Conservation (phyloP, 176 grass and related monocot species). For the Rhipidocladum racemiflorum region DNA sequence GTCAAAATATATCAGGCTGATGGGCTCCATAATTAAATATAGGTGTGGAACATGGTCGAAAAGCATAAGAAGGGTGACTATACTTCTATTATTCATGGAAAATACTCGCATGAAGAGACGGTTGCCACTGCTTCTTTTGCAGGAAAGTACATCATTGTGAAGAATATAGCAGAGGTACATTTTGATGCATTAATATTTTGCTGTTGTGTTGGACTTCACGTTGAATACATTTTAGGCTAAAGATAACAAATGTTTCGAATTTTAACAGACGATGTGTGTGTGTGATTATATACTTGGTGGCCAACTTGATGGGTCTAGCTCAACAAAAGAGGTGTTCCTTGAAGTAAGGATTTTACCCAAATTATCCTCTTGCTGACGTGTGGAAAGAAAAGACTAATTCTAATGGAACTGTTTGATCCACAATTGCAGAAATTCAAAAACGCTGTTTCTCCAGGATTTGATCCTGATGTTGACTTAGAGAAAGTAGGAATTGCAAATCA, state of each 20-base stretch:
- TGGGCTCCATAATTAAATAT: not conserved
- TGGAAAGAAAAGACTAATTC: not conserved
- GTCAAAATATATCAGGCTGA: not conserved
- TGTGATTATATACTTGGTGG: constrained; percentile 97
- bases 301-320: constrained; percentile 87
- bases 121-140: constrained; percentile 97
- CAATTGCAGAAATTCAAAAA: constrained; percentile 85
- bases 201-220: constrained; percentile 2
- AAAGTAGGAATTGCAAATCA: constrained; percentile 98
- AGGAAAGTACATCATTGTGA: constrained; percentile 80
- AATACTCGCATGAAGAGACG: constrained; percentile 95
- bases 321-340: constrained; percentile 83
- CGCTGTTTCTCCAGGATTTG: constrained; percentile 83
- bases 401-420: not conserved
- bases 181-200: not conserved
- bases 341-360: constrained; percentile 38
- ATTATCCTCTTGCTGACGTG: constrained; percentile 10
- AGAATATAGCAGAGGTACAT: constrained; percentile 84
- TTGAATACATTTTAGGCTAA: not conserved
- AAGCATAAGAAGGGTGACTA: constrained; percentile 99
- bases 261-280: constrained; percentile 71
- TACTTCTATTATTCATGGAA: constrained; percentile 94
- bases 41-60: constrained; percentile 99
- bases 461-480: constrained; percentile 85
- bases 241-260: not conserved